A percentile compares a stretch with the other conserved stretches of the same genome.
These are phyloP conservation scores for Striga asiatica DNA, from an alignment of 257 asterid species.

Conservation along the genomic window DNA sequence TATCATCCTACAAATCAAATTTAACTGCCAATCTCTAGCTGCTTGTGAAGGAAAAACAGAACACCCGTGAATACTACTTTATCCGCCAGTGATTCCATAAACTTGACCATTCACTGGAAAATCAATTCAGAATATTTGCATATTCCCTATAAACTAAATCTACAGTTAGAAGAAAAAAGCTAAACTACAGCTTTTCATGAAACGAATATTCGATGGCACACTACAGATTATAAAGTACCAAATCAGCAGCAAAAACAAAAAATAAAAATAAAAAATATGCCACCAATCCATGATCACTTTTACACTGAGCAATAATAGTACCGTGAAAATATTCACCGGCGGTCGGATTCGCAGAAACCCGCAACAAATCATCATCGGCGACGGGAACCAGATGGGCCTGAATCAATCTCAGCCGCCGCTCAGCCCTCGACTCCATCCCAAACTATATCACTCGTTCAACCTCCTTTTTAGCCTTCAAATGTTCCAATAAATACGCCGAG, in stretches of 20 bases:
- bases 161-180: background rate
- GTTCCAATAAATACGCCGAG: background rate
- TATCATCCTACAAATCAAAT: too few relatives aligned
- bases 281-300: background rate
- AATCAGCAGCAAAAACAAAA: background rate
- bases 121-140: background rate
- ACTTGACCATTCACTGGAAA: background rate
- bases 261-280: background rate
- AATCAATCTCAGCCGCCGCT: slow-evolving; percentile 65
- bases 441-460: background rate
- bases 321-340: slow-evolving; percentile 61
- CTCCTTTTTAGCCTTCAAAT: background rate
- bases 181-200: background rate
- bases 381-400: slow-evolving; percentile 48
- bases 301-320: slow-evolving; percentile 14
- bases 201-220: background rate
- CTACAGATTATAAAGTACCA: slow-evolving; percentile 5
- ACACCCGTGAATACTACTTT: background rate
- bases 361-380: slow-evolving; percentile 22
- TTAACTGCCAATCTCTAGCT: background rate
- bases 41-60: background rate
- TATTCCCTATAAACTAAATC: background rate
- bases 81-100: background rate
- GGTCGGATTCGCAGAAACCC: slow-evolving; percentile 42
- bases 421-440: slow-evolving; percentile 51